Percentiles rank a stretch among this genome's conserved stretches.
These are phyloP conservation scores for Clonostachys chloroleuca DNA, from an alignment of 2,329 filamentous ascomycete species.

Conservation along the genomic window DNA sequence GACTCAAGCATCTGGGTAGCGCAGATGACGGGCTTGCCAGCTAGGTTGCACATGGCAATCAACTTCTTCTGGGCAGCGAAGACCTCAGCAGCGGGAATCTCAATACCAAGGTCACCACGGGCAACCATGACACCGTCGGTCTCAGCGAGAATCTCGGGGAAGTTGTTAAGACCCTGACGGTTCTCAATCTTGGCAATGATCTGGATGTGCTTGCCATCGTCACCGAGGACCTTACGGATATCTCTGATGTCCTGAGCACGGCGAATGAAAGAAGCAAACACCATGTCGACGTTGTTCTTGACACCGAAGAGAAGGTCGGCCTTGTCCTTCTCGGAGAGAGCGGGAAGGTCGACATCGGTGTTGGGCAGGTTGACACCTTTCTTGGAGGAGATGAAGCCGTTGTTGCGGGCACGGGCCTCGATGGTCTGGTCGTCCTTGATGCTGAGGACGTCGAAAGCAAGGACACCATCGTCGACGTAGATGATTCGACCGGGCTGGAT, in stretches of 20 bases:
- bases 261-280: slow-evolving; percentile 98
- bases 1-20: slow-evolving; percentile 99
- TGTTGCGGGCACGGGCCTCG: slow-evolving; percentile 85
- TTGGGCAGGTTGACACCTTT: slow-evolving; percentile 99
- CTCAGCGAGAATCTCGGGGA: slow-evolving; percentile 90
- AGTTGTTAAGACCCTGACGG: slow-evolving; percentile 99
- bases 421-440: slow-evolving; percentile 87
- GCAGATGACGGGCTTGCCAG: slow-evolving; percentile 97
- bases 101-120: slow-evolving; percentile 92
- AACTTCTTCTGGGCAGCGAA: slow-evolving; percentile 99
- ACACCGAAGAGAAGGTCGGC: slow-evolving; percentile 90
- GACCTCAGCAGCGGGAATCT: slow-evolving; percentile 97
- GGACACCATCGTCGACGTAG: slow-evolving; percentile 97
- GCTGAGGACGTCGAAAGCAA: slow-evolving; percentile 90
- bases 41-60: slow-evolving; percentile 99
- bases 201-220: slow-evolving; percentile 93
- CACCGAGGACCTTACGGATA: slow-evolving; percentile 87
- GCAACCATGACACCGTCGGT: slow-evolving; percentile 99
- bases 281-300: slow-evolving; percentile 98
- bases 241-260: slow-evolving; percentile 87
- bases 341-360: slow-evolving; percentile 96
- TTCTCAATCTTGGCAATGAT: slow-evolving; percentile 99
- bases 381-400: slow-evolving; percentile 96
- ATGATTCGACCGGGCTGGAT: slow-evolving; percentile 87
- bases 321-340: slow-evolving; percentile 98